Percentiles rank a stretch among this genome's conserved stretches.
phyloP scores from a whole-genome alignment of 2,329 filamentous ascomycete species.

The Tothia fuscella region DNA sequence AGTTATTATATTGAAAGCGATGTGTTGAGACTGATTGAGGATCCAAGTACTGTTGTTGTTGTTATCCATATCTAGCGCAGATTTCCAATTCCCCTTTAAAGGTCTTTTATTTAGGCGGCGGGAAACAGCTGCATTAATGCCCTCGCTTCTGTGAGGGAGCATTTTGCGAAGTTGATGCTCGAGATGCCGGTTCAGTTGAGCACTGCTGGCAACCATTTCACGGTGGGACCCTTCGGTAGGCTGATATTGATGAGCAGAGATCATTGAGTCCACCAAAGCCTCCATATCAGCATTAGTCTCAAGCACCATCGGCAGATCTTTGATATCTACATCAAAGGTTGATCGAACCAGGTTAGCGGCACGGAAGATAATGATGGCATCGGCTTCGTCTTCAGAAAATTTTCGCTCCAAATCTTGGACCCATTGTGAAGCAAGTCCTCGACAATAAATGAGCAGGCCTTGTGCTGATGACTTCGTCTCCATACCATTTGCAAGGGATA shows the following conservation, averaged over 20 bases:
- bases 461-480: neutral
- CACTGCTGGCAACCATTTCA: neutral
- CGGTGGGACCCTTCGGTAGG: neutral
- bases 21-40: neutral
- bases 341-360: neutral
- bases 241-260: neutral
- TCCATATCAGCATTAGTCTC: neutral
- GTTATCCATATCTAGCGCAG: neutral
- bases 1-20: neutral
- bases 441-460: neutral
- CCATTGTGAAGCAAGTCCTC: too few species aligned
- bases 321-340: slow-evolving; percentile 1
- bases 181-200: neutral
- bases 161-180: neutral
- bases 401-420: neutral
- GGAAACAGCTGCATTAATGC: neutral
- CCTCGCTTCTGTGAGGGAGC: neutral
- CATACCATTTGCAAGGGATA: neutral
- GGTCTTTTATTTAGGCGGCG: neutral
- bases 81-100: neutral
- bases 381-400: neutral
- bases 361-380: neutral
- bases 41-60: neutral
- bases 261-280: neutral
- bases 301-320: neutral